These are phyloP conservation scores for Citrullus mucosospermus DNA, from an alignment of 306 rosid genomes.

Conservation along the genomic window DNA sequence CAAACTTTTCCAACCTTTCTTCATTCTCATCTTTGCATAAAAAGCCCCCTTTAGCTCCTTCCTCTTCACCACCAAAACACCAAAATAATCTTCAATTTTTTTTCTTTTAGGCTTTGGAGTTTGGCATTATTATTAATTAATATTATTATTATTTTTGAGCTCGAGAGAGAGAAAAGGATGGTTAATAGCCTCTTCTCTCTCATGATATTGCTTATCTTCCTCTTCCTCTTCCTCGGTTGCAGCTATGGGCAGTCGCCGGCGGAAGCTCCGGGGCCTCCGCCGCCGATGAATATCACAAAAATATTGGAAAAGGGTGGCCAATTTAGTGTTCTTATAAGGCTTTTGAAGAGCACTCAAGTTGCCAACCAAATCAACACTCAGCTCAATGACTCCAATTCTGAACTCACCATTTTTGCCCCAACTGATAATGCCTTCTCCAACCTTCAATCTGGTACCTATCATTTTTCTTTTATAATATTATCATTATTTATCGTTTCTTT, in stretches of 20 bases:
- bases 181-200: constrained; percentile 14
- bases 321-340: constrained; percentile 45
- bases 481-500: no score
- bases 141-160: not conserved
- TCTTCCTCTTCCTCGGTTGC: not conserved
- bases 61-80: not conserved
- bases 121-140: not conserved
- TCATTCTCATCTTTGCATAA: not conserved
- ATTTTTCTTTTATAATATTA: no score
- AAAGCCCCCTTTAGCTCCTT: not conserved
- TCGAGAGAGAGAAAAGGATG: constrained; percentile 9
- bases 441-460: constrained; percentile 31
- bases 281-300: constrained; percentile 45
- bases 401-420: constrained; percentile 47
- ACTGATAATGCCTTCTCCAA: constrained; percentile 42
- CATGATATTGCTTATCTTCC: constrained; percentile 12
- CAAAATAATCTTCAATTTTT: not conserved
- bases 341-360: constrained; percentile 45
- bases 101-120: not conserved
- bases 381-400: constrained; percentile 37
- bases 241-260: constrained; percentile 27
- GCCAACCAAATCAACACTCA: constrained; percentile 43
- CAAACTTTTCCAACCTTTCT: not conserved
- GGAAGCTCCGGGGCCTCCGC: constrained; percentile 28
- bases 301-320: constrained; percentile 51